These are phyloP conservation scores for Termitomyces sp. DNA, from an alignment of 768 basidiomycete genomes.

Conservation along the genomic window DNA sequence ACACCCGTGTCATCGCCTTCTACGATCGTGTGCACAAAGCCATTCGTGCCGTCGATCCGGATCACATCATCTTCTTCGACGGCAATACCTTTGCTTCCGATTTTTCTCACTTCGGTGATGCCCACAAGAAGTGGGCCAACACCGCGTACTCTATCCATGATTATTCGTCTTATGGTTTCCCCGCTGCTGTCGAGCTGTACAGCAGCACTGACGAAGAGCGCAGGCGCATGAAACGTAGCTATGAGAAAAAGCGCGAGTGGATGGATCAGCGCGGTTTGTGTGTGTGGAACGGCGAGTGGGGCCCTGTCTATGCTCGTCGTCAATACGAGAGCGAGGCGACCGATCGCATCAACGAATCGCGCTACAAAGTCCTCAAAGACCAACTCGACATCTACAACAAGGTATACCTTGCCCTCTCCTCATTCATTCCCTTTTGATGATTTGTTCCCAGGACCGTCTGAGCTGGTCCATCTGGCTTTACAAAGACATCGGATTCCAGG, in stretches of 20 bases:
- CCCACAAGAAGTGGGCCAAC: conserved; percentile 59
- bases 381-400: conserved; percentile 69
- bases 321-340: conserved; percentile 53
- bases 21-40: conserved; percentile 65
- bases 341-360: conserved; percentile 56
- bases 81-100: conserved; percentile 82
- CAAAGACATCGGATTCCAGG: conserved; percentile 84
- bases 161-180: conserved; percentile 72
- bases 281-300: conserved; percentile 82
- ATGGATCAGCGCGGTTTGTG: conserved; percentile 62
- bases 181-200: conserved; percentile 49
- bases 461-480: conserved; percentile 88
- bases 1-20: conserved; percentile 57
- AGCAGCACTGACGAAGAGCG: conserved; percentile 46
- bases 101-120: conserved; percentile 66
- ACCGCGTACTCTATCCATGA: conserved; percentile 78
- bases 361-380: conserved; percentile 65
- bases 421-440: not conserved
- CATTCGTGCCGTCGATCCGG: conserved; percentile 63
- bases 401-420: conserved; percentile 21
- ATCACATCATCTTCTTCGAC: conserved; percentile 76
- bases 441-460: conserved; percentile 42
- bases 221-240: conserved; percentile 45
- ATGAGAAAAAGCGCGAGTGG: conserved; percentile 72
- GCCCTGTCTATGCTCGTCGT: conserved; percentile 70